Conservation (phyloP, 306 rosid genomes). For the Macrotyloma uniflorum region DNA sequence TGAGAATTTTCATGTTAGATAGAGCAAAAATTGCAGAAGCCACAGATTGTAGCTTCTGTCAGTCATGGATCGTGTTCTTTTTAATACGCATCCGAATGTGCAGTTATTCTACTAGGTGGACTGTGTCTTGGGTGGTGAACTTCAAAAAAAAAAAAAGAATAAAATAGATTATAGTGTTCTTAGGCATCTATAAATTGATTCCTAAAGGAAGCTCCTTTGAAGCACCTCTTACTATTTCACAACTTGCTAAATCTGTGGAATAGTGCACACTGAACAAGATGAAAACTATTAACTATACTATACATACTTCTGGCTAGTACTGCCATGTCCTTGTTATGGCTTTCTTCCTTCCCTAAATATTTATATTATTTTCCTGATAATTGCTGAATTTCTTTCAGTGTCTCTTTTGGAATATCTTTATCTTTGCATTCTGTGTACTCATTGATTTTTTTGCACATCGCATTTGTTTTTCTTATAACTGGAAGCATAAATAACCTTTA, state of each 20-base stretch:
- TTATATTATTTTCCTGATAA: constrained; percentile 4
- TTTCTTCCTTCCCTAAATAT: constrained; percentile 4
- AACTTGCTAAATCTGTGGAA: constrained; percentile 2
- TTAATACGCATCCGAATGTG: background rate
- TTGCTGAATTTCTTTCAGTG: constrained; percentile 4
- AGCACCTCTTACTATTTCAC: background rate
- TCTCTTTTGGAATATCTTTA: background rate
- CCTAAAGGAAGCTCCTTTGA: constrained; percentile 20
- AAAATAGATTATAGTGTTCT: background rate
- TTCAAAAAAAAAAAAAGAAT: background rate
- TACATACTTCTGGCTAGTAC: background rate
- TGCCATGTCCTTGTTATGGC: background rate
- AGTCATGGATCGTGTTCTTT: background rate
- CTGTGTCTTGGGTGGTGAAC: background rate
- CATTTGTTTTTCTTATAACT: background rate
- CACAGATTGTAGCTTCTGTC: background rate
- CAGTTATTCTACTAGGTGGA: background rate
- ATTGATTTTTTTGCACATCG: background rate
- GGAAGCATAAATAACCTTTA: background rate
- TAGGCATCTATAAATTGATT: constrained; percentile 20
- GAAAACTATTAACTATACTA: background rate
- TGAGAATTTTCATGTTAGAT: background rate
- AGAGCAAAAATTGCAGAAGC: background rate
- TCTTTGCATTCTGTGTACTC: background rate
- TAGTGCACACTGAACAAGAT: background rate